These are phyloP conservation scores for Solanum appendiculatum DNA, from an alignment of 257 asterid species.

Conservation along the genomic window DNA sequence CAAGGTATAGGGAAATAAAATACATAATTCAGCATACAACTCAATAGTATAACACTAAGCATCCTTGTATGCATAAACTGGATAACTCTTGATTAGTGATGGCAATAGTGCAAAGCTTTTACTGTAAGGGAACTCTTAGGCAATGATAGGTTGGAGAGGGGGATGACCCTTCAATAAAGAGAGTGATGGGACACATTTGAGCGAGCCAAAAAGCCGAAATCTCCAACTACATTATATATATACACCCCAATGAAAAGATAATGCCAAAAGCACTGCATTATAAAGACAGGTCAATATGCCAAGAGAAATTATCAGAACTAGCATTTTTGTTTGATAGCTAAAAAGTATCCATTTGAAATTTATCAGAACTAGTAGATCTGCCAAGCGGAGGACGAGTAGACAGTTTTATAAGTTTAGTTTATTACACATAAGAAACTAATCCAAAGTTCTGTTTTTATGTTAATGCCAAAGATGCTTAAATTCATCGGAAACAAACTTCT, in stretches of 20 bases:
- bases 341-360: background rate
- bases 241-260: background rate
- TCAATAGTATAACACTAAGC: background rate
- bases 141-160: background rate
- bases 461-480: background rate
- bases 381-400: background rate
- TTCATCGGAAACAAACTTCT: background rate
- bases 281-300: background rate
- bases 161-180: background rate
- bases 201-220: background rate
- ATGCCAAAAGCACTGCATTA: background rate
- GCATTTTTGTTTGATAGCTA: background rate
- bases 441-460: background rate
- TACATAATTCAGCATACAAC: conserved; percentile 2
- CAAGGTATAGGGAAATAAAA: conserved; percentile 2
- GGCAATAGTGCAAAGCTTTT: background rate
- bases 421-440: background rate
- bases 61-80: background rate
- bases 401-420: background rate
- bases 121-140: background rate
- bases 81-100: background rate
- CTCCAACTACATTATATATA: background rate
- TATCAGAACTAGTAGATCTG: background rate
- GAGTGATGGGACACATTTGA: background rate
- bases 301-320: background rate